Evolutionary conservation across 2,329 filamentous ascomycete genomes (phyloP).

Genomic region (Mollisiaceae sp.): DNA sequence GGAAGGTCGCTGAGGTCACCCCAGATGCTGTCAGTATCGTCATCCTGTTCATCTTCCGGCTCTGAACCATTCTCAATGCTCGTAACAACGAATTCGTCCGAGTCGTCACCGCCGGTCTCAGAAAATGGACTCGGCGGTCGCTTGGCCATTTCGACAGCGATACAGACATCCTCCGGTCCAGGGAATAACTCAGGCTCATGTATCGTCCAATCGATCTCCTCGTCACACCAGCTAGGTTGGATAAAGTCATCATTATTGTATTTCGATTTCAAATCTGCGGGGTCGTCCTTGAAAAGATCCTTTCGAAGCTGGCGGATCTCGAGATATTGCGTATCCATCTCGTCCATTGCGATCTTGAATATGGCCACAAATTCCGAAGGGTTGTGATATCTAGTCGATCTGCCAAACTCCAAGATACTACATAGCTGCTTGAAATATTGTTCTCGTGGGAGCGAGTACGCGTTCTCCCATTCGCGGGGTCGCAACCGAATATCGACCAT

Average conservation of each 20-base stretch:
- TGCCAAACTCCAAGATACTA: background rate
- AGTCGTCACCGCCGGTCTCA: background rate
- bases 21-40: background rate
- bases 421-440: background rate
- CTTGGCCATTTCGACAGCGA: background rate
- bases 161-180: background rate
- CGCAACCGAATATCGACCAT: background rate
- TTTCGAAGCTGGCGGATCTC: conserved; percentile 16
- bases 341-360: conserved; percentile 10
- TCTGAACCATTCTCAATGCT: background rate
- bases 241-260: background rate
- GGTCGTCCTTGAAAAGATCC: conserved; percentile 14
- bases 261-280: background rate
- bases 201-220: background rate
- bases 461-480: background rate
- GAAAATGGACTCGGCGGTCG: background rate
- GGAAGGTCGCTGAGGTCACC: conserved; percentile 1
- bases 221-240: background rate
- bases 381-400: background rate
- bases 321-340: conserved; percentile 24
- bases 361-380: background rate
- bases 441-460: background rate
- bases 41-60: background rate
- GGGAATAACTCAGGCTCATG: background rate
- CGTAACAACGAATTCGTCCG: background rate